These are phyloP conservation scores for Punctularia strigosozonata DNA, from an alignment of 768 basidiomycete genomes.

Conservation along the genomic window DNA sequence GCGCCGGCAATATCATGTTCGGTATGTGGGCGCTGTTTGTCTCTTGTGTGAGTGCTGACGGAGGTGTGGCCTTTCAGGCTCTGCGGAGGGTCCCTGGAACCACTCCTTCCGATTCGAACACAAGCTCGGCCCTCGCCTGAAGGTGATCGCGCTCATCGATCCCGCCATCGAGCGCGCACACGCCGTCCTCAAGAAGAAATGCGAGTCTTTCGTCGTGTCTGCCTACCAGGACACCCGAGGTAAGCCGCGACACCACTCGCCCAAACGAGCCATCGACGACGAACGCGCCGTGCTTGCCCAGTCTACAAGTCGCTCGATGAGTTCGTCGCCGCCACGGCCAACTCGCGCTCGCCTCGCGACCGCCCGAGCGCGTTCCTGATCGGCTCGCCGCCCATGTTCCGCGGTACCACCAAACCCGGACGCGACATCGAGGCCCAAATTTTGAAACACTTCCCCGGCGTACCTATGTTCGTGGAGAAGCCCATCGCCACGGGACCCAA, in stretches of 20 bases:
- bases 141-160: constrained; percentile 91
- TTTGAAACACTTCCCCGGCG: constrained; percentile 77
- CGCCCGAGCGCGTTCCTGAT: constrained; percentile 77
- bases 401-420: constrained; percentile 63
- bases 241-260: too few relatives aligned
- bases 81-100: constrained; percentile 86
- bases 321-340: constrained; percentile 59
- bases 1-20: constrained; percentile 98
- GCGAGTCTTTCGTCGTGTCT: constrained; percentile 84
- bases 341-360: too few relatives aligned
- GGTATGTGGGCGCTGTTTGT: constrained; percentile 31
- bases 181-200: constrained; percentile 77
- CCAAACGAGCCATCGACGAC: too few relatives aligned
- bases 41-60: constrained; percentile 5
- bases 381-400: constrained; percentile 89
- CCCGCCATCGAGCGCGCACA: constrained; percentile 75
- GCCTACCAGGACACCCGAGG: constrained; percentile 86
- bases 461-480: constrained; percentile 88
- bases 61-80: constrained; percentile 33
- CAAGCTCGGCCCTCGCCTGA: constrained; percentile 92
- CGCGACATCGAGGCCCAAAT: constrained; percentile 85
- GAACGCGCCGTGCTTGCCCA: too few relatives aligned
- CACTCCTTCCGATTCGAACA: constrained; percentile 87
- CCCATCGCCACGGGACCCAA: constrained; percentile 76
- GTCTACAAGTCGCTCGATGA: constrained; percentile 80